Base-by-base conservation (phyloP, 2,329 filamentous ascomycete species). In the Didymella pomorum region DNA sequence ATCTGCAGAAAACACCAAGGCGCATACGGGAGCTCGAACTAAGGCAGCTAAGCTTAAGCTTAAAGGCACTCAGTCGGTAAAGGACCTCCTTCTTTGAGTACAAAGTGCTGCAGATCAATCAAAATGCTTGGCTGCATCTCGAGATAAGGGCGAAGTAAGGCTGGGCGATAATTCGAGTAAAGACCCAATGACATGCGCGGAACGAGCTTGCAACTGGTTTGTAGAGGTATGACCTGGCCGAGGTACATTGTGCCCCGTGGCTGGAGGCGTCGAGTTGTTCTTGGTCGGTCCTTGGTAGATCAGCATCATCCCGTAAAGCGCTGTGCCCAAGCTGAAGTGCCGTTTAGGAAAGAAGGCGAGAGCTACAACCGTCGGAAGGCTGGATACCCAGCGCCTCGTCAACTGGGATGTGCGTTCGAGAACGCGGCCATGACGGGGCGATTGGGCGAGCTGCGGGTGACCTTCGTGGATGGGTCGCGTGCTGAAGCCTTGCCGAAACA, bases 11-110 rank as follows among this genome's bases (percentile, higher is more conserved):
- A 26, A 26, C 23, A 45, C 29, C 28, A 39, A 52, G 46, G 49
- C 56, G 62, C 69, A 39, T 12, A 10, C 48, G 58, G 60, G 68
- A 7, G 62, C 68, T 64, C 61, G 56, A 41, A 58, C 58, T 58
- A 63, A 63, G 59, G 41, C 53, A 60, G 58, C 65, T 74, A 70
- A 71, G 67, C 56, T 69, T 71, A 71, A 74, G 71, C 71, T 74
- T 74, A 70, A 71, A 71, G 69, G 68, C 67, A 70, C 66, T 39
- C 68, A 66, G 56, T 58, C 48, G 29, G 50, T 26, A 63, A 67
- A 65, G 49, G 66, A 73, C 71, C 72, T 75, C 70, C 73, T 72
- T 61, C 35, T 37, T 62, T 69, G 25, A 58, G 69, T 64, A 42
- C 50, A 65, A 65, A 54, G 42, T 43, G 52, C 61, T 63, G 69